These are phyloP conservation scores for Eutrema japonicum DNA, from an alignment of 345 rosid genomes.

Conservation along the genomic window DNA sequence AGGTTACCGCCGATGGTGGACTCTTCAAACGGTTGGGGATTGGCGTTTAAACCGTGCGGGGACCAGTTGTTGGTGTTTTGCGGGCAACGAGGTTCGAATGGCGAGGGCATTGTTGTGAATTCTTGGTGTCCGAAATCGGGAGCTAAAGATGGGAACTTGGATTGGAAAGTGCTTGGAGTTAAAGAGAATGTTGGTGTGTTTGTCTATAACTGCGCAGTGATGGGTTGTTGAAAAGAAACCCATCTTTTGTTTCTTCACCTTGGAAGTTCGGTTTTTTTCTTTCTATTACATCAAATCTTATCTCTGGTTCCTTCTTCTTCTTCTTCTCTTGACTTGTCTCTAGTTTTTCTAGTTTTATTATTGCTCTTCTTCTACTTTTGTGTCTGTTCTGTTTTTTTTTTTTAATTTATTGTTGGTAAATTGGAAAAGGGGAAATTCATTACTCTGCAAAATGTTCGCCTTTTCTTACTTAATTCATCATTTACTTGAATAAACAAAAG, in stretches of 20 bases:
- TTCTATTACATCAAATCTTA: slow-evolving; percentile 16
- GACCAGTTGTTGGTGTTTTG: slow-evolving; percentile 66
- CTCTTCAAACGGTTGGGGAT: slow-evolving; percentile 82
- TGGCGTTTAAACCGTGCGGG: slow-evolving; percentile 88
- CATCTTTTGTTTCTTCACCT: slow-evolving; percentile 28
- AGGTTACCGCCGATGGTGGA: slow-evolving; percentile 81
- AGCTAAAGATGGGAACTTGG: slow-evolving; percentile 59
- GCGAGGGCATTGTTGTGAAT: slow-evolving; percentile 71
- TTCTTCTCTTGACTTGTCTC: slow-evolving; percentile 10
- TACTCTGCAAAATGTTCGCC: slow-evolving; percentile 8
- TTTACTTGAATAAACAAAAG: slow-evolving; percentile 3
- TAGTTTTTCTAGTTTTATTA: slow-evolving; percentile 10
- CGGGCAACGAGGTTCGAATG: slow-evolving; percentile 70
- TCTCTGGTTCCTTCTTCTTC: slow-evolving; percentile 22
- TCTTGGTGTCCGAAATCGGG: slow-evolving; percentile 78
- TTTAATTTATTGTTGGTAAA: slow-evolving; percentile 1
- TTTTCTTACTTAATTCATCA: slow-evolving; percentile 8
- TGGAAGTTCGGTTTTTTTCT: slow-evolving; percentile 1
- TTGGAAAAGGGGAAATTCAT: slow-evolving; percentile 14
- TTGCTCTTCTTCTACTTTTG: neutral
- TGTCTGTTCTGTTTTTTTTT: slow-evolving; percentile 13
- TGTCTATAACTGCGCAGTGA: slow-evolving; percentile 84
- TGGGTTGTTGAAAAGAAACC: slow-evolving; percentile 59
- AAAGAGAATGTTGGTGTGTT: slow-evolving; percentile 80
- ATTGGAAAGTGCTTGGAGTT: slow-evolving; percentile 79